A percentile compares a stretch with the other conserved stretches of the same genome.
phyloP scores from a whole-genome alignment of 139 green algal species.

The Tetratostichococcus sp. region DNA sequence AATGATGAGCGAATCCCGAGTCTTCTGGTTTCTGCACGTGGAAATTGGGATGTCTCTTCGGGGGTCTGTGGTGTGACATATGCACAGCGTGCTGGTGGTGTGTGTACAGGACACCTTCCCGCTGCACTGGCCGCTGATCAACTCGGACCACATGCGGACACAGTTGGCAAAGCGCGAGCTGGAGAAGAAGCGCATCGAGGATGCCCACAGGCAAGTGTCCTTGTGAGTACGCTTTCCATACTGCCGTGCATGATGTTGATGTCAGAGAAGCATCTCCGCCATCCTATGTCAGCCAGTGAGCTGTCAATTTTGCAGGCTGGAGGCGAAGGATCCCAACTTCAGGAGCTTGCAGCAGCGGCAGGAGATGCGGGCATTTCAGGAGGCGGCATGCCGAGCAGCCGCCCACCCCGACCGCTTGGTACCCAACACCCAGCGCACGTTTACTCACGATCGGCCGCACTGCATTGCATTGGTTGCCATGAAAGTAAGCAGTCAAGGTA shows the following conservation, averaged over 20 bases:
- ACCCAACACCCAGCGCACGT: too few relatives aligned
- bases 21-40: too few relatives aligned
- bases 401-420: slow-evolving; percentile 8
- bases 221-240: too few relatives aligned
- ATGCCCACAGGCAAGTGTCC: slow-evolving; percentile 30
- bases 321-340: slow-evolving; percentile 50
- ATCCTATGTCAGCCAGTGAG: too few relatives aligned
- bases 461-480: too few relatives aligned
- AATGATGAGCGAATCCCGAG: too few relatives aligned
- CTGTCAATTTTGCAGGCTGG: slow-evolving; percentile 10
- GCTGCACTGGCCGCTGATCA: slow-evolving; percentile 79
- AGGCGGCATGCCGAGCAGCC: slow-evolving; percentile 31
- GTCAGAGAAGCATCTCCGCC: too few relatives aligned
- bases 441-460: too few relatives aligned
- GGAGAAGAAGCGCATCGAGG: slow-evolving; percentile 72
- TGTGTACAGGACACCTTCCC: slow-evolving; percentile 34
- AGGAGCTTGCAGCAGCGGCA: slow-evolving; percentile 46
- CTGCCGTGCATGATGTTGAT: too few relatives aligned
- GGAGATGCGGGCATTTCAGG: slow-evolving; percentile 53
- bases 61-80: neutral
- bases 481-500: too few relatives aligned
- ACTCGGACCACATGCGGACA: slow-evolving; percentile 57
- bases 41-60: too few relatives aligned
- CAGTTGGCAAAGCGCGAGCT: slow-evolving; percentile 65
- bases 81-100: neutral